A percentile compares a stretch with the other conserved stretches of the same genome.
phyloP scores from a whole-genome alignment of 768 basidiomycete species.

The Termitomyces titanicus region DNA sequence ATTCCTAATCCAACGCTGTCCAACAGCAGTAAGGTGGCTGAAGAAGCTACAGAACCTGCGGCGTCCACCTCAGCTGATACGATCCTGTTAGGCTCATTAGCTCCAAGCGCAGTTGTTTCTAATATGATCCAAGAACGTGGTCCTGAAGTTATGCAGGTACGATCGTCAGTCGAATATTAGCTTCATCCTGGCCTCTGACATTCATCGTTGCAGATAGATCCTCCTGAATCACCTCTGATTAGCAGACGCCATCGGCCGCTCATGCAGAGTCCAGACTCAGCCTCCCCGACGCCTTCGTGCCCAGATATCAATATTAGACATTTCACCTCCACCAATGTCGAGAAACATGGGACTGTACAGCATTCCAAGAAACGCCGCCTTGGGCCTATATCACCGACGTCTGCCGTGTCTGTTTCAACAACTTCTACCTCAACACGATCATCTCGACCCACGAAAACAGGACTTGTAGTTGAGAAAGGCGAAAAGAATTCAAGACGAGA shows the following conservation, averaged over 20 bases:
- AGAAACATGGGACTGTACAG: neutral
- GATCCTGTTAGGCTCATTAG: neutral
- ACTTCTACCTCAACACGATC: neutral
- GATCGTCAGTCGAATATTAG: neutral
- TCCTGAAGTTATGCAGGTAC: conserved; percentile 1
- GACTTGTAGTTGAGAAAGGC: neutral
- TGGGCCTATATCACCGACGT: neutral
- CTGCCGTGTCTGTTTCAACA: neutral
- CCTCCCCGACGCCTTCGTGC: neutral
- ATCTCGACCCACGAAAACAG: neutral
- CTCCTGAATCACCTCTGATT: too few relatives aligned
- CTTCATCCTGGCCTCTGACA: neutral
- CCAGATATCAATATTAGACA: neutral
- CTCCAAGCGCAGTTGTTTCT: neutral
- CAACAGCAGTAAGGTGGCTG: neutral
- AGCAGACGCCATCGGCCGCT: too few relatives aligned
- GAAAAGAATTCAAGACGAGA: neutral
- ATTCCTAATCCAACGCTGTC: neutral
- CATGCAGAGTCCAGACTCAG: neutral
- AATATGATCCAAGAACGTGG: neutral
- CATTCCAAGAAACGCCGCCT: neutral
- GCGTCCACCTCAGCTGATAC: neutral
- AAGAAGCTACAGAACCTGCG: neutral
- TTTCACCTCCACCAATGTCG: neutral
- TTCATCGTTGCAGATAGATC: neutral